Evolutionary conservation across 164 flowering plant genomes (phyloP), one percentile per base, ranked within the genome.

Genomic region (Warburgia ugandensis): DNA sequence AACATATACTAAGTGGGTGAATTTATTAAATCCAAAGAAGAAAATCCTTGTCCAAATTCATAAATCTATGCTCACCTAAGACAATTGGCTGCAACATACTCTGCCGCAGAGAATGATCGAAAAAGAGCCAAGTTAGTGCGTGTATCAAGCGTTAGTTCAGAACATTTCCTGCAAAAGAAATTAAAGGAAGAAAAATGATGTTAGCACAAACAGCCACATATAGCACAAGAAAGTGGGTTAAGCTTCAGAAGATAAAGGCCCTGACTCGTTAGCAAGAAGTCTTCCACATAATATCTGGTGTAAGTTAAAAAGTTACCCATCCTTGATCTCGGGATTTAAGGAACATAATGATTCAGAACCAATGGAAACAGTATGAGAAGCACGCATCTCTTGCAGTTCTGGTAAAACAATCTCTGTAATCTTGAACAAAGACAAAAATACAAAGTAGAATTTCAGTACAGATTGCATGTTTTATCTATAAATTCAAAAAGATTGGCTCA

Each of bases 321-420:
- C 82, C 38, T 71, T 72, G 41, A 53, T 68, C 57, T 79, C 63
- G 48, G 95, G 95, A 66, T 59, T 81, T 53, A 88, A 29, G 6
- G 78, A 60, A 53, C 65, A 51, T n/a, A 75, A 21, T 27, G 73
- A 2, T 68, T 88, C 96, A 40, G 91, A 76, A 45, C 99, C 99
- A 71, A 88, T 77, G 3, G 95, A 80, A 73, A 88, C 91, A 63
- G 79, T n/a, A 73, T 92, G 96, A 44, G 99, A 83, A 55, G 69
- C 65, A 19, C 81, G 85, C 99, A 92, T 81, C 68, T 86, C 83
- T 23, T 54, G 71, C 48, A 92, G 68, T 75, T 92, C 99, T 14
- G 99, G 99, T 57, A 88, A 68, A 29, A 70, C 77, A 59, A 92
- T 76, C 71, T 92, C 99, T 48, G 65, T 62, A 29, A 67, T 66